Base-by-base conservation (phyloP, 129 eudicot genomes). In the Deinandra increscens region DNA sequence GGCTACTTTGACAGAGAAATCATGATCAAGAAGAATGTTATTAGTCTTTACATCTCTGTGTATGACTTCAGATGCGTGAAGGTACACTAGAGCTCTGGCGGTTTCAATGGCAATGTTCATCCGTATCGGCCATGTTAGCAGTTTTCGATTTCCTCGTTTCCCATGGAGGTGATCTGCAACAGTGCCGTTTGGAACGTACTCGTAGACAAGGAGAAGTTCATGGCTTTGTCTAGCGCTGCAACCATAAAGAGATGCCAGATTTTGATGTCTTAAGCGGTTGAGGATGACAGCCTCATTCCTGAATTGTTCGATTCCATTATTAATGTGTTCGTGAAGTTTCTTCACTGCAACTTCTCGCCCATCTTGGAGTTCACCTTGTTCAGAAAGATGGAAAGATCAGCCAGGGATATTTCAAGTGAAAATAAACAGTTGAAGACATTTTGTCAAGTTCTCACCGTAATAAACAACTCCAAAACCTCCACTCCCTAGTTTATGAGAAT, bases 91-190 rank as follows among this genome's bases (percentile, higher is more conserved):
- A 0, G 98, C 98, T 7, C 71, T 79, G 2, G 98, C 96, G 0
- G 95, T 86, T 64, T 91, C 98, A 5, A 81, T 74, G 29, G 98
- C 91, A 12, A 88, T 84, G 64, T 78, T 82, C 87, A 91, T 79
- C 1, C 98, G 84, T 46, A 81, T 59, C 0, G 83, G 82, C 98
- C 98, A 91, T 19, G 89, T 19, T 15, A 91, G 82, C 6, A 53
- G 54, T 4, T 69, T 45, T 18, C 66, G 55, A 41, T 78, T 70
- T 37, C 84, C 87, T 72, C 45, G 46, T 9, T 82, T 76, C 0
- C 97, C 96, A 9, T 87, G 91, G 18, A 91, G 81, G 74, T 91
- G 95, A 63, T 91, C 93, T 0, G 85, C 79, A 1, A 82, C 72
- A 3, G 91, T 82, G 64, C 88, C 91, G 51, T 86, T 83, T 46